These are phyloP conservation scores for Colletotrichum orchidophilum DNA, from an alignment of 2,329 filamentous ascomycete genomes.

Conservation along the genomic window DNA sequence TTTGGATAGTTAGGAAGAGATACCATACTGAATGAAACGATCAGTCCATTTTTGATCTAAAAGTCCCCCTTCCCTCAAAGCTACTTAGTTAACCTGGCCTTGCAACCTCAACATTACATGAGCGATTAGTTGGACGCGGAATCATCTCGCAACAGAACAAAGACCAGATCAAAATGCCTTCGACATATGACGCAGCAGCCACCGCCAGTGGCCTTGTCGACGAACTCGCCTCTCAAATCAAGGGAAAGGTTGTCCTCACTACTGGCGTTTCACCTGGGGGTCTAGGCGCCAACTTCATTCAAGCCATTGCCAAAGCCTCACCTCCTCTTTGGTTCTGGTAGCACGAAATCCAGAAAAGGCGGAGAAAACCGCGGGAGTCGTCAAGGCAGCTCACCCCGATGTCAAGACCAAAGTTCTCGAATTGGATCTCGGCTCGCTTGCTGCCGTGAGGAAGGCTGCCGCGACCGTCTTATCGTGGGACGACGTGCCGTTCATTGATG, in stretches of 20 bases:
- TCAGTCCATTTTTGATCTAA: background rate
- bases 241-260: slow-evolving; percentile 49
- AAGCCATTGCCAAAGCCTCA: slow-evolving; percentile 49
- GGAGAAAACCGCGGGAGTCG: slow-evolving; percentile 45
- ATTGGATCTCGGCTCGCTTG: slow-evolving; percentile 51
- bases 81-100: background rate
- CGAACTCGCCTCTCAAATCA: slow-evolving; percentile 44
- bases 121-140: background rate
- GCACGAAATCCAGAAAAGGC: slow-evolving; percentile 54
- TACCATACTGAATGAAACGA: no score
- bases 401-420: slow-evolving; percentile 46
- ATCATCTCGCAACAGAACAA: background rate
- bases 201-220: slow-evolving; percentile 39
- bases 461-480: slow-evolving; percentile 43
- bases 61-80: background rate
- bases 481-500: slow-evolving; percentile 47
- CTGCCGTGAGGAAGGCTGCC: slow-evolving; percentile 49
- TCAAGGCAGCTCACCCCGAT: slow-evolving; percentile 43
- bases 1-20: no score
- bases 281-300: slow-evolving; percentile 48
- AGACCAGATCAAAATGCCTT: slow-evolving; percentile 2
- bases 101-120: background rate
- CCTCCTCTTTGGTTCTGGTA: slow-evolving; percentile 54
- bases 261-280: slow-evolving; percentile 51
- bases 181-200: slow-evolving; percentile 18